Evolutionary conservation across 2,329 filamentous ascomycete genomes (phyloP).

Genomic region (Claviceps pusilla): DNA sequence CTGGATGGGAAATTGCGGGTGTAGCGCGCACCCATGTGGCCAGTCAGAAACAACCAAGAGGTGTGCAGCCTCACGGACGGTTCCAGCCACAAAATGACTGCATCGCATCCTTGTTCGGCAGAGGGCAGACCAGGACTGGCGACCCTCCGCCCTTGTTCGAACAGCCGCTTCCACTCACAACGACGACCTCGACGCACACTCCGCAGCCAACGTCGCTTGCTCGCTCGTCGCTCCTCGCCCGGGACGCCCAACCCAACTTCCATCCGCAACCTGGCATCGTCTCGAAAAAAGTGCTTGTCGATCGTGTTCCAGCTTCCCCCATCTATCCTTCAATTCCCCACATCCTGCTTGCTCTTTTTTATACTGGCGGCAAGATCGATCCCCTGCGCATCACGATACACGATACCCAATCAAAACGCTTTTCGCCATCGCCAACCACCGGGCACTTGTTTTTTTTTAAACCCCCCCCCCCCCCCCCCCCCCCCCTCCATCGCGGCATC

Average conservation of each 20-base stretch:
- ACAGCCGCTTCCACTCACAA: conserved; percentile 1
- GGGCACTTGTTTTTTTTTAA: not conserved
- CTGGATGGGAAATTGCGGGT: not conserved
- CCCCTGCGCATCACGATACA: not conserved
- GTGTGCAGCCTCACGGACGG: not conserved
- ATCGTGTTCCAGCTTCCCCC: not conserved
- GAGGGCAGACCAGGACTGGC: not conserved
- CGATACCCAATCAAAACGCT: not conserved
- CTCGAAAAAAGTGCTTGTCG: not conserved
- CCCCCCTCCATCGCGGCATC: not conserved
- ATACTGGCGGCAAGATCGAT: not conserved
- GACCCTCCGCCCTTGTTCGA: conserved; percentile 3
- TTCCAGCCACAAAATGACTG: conserved; percentile 3
- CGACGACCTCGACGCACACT: conserved; percentile 1
- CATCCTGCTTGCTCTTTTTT: not conserved
- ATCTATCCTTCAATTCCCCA: not conserved
- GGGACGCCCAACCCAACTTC: not conserved
- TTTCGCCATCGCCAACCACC: not conserved
- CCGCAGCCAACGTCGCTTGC: conserved; percentile 1
- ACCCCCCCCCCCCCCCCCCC: too few relatives aligned
- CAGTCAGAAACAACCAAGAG: too few relatives aligned
- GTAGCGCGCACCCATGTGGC: conserved; percentile 1
- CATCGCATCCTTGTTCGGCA: conserved; percentile 4
- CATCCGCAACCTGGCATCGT: not conserved
- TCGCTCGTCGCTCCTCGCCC: not conserved